These are phyloP conservation scores for Trichosporon asahii DNA, from an alignment of 1,284 basidiomycete species.

Conservation along the genomic window DNA sequence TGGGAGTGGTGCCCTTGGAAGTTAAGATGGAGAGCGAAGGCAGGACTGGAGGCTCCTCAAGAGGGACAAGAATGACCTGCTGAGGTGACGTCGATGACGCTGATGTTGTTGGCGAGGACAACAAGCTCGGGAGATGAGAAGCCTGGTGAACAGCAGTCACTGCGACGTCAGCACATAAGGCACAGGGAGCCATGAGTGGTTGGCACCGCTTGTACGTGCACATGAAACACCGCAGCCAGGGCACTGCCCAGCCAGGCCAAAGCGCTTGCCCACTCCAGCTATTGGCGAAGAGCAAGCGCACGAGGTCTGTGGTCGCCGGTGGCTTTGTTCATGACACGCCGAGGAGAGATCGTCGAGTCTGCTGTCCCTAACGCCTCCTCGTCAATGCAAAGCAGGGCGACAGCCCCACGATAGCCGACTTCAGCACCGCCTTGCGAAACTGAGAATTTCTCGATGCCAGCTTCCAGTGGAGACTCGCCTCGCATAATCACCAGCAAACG, in stretches of 20 bases:
- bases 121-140: conserved; percentile 37
- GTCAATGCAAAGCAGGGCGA: neutral
- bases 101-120: conserved; percentile 20
- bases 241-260: neutral
- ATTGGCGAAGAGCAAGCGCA: neutral
- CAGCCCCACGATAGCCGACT: neutral
- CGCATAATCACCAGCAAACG: neutral
- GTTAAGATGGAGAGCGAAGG: conserved; percentile 47
- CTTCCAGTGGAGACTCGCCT: neutral
- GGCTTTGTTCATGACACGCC: neutral
- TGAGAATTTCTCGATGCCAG: neutral
- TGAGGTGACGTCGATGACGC: conserved; percentile 21
- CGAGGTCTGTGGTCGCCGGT: neutral
- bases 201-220: neutral
- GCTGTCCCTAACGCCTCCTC: neutral
- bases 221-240: neutral
- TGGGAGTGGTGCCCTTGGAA: conserved; percentile 46
- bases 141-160: conserved; percentile 41
- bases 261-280: neutral
- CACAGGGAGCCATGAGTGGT: neutral
- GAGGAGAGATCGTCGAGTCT: neutral
- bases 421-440: neutral
- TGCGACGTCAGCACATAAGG: conserved; percentile 17
- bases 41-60: conserved; percentile 46
- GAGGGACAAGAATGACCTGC: conserved; percentile 46